Conservation (phyloP, 1,139 yeast genomes). For the Geotrichum phurueaensis region DNA sequence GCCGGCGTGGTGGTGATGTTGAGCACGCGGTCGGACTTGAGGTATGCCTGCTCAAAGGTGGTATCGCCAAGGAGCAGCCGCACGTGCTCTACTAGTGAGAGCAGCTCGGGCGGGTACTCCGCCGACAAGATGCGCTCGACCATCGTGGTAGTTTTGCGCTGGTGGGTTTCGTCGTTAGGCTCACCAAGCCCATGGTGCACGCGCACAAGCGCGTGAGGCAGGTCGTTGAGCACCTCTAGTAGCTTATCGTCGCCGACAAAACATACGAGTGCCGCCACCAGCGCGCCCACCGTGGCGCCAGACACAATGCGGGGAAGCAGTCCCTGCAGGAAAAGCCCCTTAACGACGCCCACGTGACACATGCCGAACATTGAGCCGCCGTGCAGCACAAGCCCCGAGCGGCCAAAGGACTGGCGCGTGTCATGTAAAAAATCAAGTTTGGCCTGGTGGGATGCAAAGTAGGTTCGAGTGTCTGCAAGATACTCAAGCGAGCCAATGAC, state of each 20-base stretch:
- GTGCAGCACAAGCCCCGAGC: slow-evolving; percentile 82
- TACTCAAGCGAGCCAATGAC: slow-evolving; percentile 64
- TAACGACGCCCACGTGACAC: slow-evolving; percentile 88
- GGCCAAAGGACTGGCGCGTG: slow-evolving; percentile 82
- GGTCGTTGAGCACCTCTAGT: slow-evolving; percentile 32
- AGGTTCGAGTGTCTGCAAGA: slow-evolving; percentile 26
- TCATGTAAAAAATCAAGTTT: slow-evolving; percentile 85
- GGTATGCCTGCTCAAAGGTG: slow-evolving; percentile 90
- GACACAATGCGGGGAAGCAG: slow-evolving; percentile 78
- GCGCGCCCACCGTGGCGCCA: slow-evolving; percentile 94
- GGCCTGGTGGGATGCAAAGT: slow-evolving; percentile 39
- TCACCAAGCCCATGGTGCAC: slow-evolving; percentile 24
- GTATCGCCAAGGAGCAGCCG: slow-evolving; percentile 70
- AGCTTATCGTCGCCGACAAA: slow-evolving; percentile 55
- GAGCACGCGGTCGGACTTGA: slow-evolving; percentile 68
- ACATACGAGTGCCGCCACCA: slow-evolving; percentile 82
- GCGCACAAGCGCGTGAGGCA: slow-evolving; percentile 43
- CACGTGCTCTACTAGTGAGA: slow-evolving; percentile 73
- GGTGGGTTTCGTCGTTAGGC: slow-evolving; percentile 32
- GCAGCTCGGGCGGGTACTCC: slow-evolving; percentile 80
- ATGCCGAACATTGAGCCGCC: slow-evolving; percentile 93
- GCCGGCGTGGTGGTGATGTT: slow-evolving; percentile 76
- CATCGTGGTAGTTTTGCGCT: slow-evolving; percentile 28
- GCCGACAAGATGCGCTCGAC: slow-evolving; percentile 42
- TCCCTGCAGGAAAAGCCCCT: slow-evolving; percentile 66